phyloP scores from a whole-genome alignment of 2,329 filamentous ascomycete species.

The Apiospora rasikravindrae region DNA sequence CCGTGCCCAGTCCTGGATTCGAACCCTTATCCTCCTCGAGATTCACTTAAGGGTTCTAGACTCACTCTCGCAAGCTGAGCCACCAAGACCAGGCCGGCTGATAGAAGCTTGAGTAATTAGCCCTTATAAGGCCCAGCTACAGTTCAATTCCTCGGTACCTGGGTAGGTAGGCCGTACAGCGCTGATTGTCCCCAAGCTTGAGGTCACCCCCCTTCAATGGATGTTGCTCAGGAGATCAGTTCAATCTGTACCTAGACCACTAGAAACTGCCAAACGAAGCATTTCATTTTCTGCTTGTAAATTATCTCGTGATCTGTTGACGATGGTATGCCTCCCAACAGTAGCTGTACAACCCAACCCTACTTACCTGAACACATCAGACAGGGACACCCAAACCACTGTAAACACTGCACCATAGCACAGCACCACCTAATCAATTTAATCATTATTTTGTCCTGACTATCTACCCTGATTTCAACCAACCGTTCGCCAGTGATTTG shows the following conservation, averaged over 20 bases:
- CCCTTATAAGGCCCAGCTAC: background rate
- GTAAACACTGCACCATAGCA: background rate
- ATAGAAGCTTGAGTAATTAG: background rate
- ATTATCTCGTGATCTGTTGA: too few relatives aligned
- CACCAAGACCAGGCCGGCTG: background rate
- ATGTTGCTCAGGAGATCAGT: too few relatives aligned
- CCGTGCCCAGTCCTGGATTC: background rate
- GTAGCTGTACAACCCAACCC: background rate
- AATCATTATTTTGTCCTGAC: background rate
- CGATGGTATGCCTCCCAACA: background rate
- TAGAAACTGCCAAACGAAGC: too few relatives aligned
- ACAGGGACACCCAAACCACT: background rate
- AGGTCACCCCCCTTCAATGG: too few relatives aligned
- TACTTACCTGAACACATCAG: background rate
- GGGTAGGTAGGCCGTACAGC: background rate
- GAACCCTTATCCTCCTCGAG: conserved; percentile 2
- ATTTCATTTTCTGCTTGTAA: too few relatives aligned
- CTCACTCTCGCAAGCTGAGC: background rate
- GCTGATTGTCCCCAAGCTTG: background rate
- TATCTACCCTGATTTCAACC: background rate
- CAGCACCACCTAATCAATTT: background rate
- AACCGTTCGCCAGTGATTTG: too few relatives aligned
- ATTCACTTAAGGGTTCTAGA: background rate
- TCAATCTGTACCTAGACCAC: too few relatives aligned
- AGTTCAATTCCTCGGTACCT: background rate